These are phyloP conservation scores for Penicillium parvum DNA, from an alignment of 495 filamentous ascomycete species.

Conservation along the genomic window DNA sequence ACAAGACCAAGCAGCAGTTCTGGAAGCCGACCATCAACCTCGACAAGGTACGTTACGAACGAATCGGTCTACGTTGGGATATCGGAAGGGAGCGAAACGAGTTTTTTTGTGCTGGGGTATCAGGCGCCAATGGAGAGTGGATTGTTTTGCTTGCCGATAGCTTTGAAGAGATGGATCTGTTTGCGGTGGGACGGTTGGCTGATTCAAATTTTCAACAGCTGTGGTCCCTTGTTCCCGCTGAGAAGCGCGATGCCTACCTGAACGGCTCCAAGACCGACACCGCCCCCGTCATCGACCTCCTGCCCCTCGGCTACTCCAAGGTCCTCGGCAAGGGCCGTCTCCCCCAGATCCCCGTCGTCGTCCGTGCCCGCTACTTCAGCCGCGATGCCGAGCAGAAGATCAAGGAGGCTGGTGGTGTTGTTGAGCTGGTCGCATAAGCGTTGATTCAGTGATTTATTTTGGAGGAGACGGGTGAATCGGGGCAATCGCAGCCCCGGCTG, in stretches of 20 bases:
- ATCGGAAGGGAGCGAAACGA: slow-evolving; percentile 3
- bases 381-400: slow-evolving; percentile 91
- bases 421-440: slow-evolving; percentile 84
- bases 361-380: slow-evolving; percentile 84
- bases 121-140: background rate
- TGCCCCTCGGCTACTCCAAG: slow-evolving; percentile 88
- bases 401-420: slow-evolving; percentile 84
- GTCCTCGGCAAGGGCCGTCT: slow-evolving; percentile 89
- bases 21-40: slow-evolving; percentile 92
- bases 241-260: slow-evolving; percentile 80
- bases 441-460: slow-evolving; percentile 29
- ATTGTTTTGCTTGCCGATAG: background rate
- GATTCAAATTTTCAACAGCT: slow-evolving; percentile 50
- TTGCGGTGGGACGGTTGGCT: slow-evolving; percentile 9
- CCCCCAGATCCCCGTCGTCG: slow-evolving; percentile 78
- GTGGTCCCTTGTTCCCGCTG: slow-evolving; percentile 75
- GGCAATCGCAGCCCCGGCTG: slow-evolving; percentile 33
- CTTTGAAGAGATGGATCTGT: slow-evolving; percentile 4
- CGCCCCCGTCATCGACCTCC: slow-evolving; percentile 87
- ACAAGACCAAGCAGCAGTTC: slow-evolving; percentile 82
- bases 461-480: slow-evolving; percentile 32
- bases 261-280: slow-evolving; percentile 68
- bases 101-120: background rate
- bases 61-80: slow-evolving; percentile 6
- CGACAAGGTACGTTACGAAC: slow-evolving; percentile 65